Evolutionary conservation across 306 rosid species (phyloP).

Genomic region (Betula pendula): DNA sequence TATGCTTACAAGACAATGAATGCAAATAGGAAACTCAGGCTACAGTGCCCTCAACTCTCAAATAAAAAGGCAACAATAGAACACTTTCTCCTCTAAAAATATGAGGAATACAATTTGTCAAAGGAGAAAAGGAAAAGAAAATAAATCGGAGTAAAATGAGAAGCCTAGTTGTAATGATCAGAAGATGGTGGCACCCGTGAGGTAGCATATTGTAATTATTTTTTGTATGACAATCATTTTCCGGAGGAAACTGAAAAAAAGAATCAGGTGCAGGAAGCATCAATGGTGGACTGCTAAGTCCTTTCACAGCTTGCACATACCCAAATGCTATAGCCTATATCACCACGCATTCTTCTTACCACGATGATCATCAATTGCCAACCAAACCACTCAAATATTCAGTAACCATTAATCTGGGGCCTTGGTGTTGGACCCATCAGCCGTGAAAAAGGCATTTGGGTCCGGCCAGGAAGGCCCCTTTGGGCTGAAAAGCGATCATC

Average conservation of each 20-base stretch:
- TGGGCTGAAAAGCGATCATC: slow-evolving; percentile 53
- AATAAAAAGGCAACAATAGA: not conserved
- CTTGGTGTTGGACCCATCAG: slow-evolving; percentile 77
- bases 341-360: slow-evolving; percentile 24
- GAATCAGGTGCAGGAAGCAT: slow-evolving; percentile 14
- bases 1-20: not conserved
- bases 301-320: slow-evolving; percentile 28
- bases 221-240: slow-evolving; percentile 29
- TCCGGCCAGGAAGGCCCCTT: slow-evolving; percentile 52
- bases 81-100: slow-evolving; percentile 27
- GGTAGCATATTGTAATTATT: slow-evolving; percentile 30
- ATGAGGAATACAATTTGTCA: slow-evolving; percentile 15
- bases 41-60: slow-evolving; percentile 5
- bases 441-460: slow-evolving; percentile 84
- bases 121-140: slow-evolving; percentile 21
- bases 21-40: slow-evolving; percentile 20
- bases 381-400: slow-evolving; percentile 15
- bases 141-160: slow-evolving; percentile 10
- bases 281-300: slow-evolving; percentile 25
- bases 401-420: slow-evolving; percentile 93
- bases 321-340: slow-evolving; percentile 21
- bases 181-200: slow-evolving; percentile 26
- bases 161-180: not conserved
- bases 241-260: slow-evolving; percentile 28
- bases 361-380: slow-evolving; percentile 22